Base-by-base conservation (phyloP, 805 yeast species). In the Candida parachauliodes region DNA sequence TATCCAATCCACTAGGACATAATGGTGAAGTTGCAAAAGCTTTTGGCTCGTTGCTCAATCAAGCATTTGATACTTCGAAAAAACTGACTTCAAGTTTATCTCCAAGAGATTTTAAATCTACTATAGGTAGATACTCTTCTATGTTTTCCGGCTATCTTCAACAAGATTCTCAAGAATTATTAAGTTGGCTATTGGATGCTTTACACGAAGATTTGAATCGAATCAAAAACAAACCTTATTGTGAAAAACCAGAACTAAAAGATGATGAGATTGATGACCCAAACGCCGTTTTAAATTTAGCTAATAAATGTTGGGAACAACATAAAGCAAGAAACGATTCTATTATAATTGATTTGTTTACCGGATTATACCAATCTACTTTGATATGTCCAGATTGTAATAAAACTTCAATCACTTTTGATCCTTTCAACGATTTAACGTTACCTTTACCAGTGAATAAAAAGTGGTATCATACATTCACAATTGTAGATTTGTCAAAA, bases 81-180 rank as follows among this genome's bases (percentile, higher is more conserved):
- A 19, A 34, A 5, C 35, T 23, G 11, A 21, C 37, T 6, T 43
- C 48, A 5, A 39, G 44, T 16, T 47, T 64, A 9, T 63, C 88
- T 1, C 97, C 98, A 1, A 63, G 85, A 28, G 84, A 79, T 22
- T 88, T 91, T 64, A 88, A 86, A 50, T 65, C 71, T 23, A 79
- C 86, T 0, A 72, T 91, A 23, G 98, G 97, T 0, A 74, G 81
- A 43, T 84, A 74, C 52, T 84, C 88, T 27, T 74, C 82, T 1
- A 74, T 83, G 70, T 91, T 88, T 63, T 75, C 81, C 0, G 94
- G 87, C 2, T 82, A 80, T 48, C 79, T 77, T 41, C 97, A 91
- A 56, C 97, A 91, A 52, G 98, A 91, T 55, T 85, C 96, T 1
- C 96, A 89, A 55, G 98, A 91, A 55, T 83, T 91, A 52, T 71